phyloP scores from a whole-genome alignment of 2,329 filamentous ascomycete genomes.

The Aureobasidium sp. region DNA sequence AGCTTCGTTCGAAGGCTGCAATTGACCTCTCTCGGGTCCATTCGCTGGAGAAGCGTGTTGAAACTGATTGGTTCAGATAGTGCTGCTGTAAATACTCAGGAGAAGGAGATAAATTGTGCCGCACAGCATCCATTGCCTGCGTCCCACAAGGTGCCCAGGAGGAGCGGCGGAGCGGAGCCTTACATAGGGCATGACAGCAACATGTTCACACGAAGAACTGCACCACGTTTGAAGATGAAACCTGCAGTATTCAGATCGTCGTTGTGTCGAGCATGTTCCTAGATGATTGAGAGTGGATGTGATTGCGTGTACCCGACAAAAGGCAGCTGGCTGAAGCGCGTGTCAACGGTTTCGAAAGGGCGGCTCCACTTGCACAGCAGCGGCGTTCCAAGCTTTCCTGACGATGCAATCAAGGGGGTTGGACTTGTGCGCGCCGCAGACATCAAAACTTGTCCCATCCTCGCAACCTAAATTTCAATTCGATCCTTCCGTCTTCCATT shows the following conservation, averaged over 20 bases:
- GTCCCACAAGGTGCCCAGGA: neutral
- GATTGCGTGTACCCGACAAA: constrained; percentile 3
- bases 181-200: neutral
- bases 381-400: constrained; percentile 1
- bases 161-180: neutral
- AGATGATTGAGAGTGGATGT: neutral
- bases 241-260: constrained; percentile 5
- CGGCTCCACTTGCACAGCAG: constrained; percentile 4
- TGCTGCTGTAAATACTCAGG: neutral
- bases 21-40: neutral
- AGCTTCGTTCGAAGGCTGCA: neutral
- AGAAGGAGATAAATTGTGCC: constrained; percentile 6
- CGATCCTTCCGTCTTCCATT: neutral
- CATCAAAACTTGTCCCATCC: constrained; percentile 10
- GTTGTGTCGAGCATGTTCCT: neutral
- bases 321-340: neutral
- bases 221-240: constrained; percentile 6
- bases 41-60: neutral
- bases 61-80: neutral
- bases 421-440: neutral
- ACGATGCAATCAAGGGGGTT: constrained; percentile 5
- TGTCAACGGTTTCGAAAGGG: constrained; percentile 7
- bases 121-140: neutral
- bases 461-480: neutral
- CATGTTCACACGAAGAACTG: neutral